phyloP scores from a whole-genome alignment of 148 eudicot species.

The Diospyros kaki region DNA sequence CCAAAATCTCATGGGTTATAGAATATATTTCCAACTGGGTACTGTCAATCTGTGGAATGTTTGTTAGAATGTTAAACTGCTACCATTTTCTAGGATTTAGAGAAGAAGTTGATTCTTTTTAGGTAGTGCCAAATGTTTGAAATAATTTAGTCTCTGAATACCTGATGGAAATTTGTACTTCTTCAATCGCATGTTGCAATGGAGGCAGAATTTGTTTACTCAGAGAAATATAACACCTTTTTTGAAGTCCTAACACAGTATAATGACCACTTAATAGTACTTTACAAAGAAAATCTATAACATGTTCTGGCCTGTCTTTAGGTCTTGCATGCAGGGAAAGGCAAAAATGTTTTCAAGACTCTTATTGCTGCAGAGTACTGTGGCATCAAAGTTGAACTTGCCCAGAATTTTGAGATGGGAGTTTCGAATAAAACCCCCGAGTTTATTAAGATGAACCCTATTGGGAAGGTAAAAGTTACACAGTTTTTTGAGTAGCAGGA shows the following conservation, averaged over 20 bases:
- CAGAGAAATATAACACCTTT: not conserved
- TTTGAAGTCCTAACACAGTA: no score
- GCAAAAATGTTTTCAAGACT: slow-evolving; percentile 69
- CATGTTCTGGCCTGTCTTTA: slow-evolving; percentile 14
- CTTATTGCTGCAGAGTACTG: slow-evolving; percentile 67
- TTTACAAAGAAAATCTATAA: not conserved
- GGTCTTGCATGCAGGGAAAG: slow-evolving; percentile 52
- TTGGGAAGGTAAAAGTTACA: slow-evolving; percentile 53
- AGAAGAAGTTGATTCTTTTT: not conserved
- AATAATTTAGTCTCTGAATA: not conserved
- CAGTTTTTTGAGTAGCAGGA: not conserved
- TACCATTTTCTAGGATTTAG: not conserved
- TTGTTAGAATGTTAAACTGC: not conserved
- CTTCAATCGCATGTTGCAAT: not conserved
- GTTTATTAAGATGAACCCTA: slow-evolving; percentile 70
- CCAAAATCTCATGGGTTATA: no score
- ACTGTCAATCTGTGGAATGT: not conserved
- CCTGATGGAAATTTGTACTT: not conserved
- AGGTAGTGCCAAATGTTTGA: not conserved
- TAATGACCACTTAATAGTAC: not conserved
- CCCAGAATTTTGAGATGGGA: slow-evolving; percentile 58
- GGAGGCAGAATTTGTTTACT: not conserved
- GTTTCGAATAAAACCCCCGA: slow-evolving; percentile 67
- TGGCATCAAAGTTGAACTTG: slow-evolving; percentile 54
- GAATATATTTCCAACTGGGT: not conserved